These are phyloP conservation scores for Clausena lansium DNA, from an alignment of 345 rosid genomes.

Conservation along the genomic window DNA sequence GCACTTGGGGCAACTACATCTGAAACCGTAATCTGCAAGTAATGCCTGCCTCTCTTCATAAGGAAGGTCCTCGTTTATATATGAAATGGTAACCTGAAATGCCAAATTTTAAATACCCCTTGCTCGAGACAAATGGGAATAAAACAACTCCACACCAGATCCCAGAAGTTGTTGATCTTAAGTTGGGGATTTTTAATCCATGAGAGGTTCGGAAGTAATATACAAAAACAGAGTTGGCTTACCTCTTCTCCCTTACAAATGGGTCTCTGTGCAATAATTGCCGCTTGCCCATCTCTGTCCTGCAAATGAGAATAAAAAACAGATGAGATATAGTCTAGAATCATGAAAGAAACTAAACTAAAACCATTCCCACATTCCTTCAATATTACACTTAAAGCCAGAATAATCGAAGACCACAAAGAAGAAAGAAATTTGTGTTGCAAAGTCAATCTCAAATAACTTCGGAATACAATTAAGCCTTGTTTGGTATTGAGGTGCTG, in stretches of 20 bases:
- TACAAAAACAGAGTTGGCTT: not conserved
- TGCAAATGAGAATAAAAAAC: slow-evolving; percentile 23
- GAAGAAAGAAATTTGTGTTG: not conserved
- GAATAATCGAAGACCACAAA: not conserved
- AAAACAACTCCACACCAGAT: not conserved
- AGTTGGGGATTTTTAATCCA: not conserved
- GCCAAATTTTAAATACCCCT: not conserved
- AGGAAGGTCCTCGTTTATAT: slow-evolving; percentile 77
- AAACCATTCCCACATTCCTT: not conserved
- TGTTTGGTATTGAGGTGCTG: no score
- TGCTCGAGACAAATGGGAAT: not conserved
- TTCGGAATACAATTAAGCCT: no score
- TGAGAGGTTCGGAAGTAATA: not conserved
- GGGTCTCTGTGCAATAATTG: slow-evolving; percentile 54
- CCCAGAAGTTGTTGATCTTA: not conserved
- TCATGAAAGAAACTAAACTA: not conserved
- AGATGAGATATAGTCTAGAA: not conserved
- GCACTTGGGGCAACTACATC: slow-evolving; percentile 70
- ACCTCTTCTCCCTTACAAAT: slow-evolving; percentile 83
- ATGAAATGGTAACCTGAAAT: slow-evolving; percentile 74
- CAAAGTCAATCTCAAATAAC: not conserved
- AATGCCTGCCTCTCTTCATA: slow-evolving; percentile 59
- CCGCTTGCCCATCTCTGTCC: slow-evolving; percentile 93
- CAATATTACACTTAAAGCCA: not conserved
- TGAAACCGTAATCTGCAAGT: slow-evolving; percentile 83